A percentile compares a stretch with the other conserved stretches of the same genome.
Conservation (phyloP, 768 basidiomycete genomes). For the Tricholoma terreum region DNA sequence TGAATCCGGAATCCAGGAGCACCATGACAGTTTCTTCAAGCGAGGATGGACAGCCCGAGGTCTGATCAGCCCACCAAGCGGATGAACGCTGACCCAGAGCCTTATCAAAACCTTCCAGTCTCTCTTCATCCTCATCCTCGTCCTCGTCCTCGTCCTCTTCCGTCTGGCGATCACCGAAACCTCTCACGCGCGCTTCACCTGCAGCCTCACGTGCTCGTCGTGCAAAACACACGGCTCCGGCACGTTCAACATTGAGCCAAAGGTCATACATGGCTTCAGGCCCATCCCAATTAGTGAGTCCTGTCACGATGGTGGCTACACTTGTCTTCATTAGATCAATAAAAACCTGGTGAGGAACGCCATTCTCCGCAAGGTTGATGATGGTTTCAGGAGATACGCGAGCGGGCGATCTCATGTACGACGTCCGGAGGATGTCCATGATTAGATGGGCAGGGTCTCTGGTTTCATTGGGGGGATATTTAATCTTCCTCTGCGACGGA, state of each 20-base stretch:
- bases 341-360: conserved; percentile 45
- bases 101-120: conserved; percentile 28
- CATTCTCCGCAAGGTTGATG: conserved; percentile 64
- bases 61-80: conserved; percentile 69
- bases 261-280: conserved; percentile 37
- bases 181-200: conserved; percentile 43
- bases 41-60: conserved; percentile 58
- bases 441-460: conserved; percentile 42
- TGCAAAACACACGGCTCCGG: conserved; percentile 34
- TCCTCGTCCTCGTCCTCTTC: conserved; percentile 37
- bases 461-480: conserved; percentile 27
- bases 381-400: conserved; percentile 55
- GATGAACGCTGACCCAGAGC: conserved; percentile 39
- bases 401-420: conserved; percentile 44
- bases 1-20: conserved; percentile 59
- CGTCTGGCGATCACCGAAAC: conserved; percentile 36
- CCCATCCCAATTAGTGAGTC: conserved; percentile 45
- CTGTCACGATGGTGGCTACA: conserved; percentile 33
- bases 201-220: conserved; percentile 30
- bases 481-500: conserved; percentile 47
- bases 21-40: conserved; percentile 62
- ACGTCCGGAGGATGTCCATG: conserved; percentile 51
- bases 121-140: conserved; percentile 35
- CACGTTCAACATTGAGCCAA: conserved; percentile 37
- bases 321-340: conserved; percentile 33